Base-by-base conservation (phyloP, 2,329 filamentous ascomycete species). In the Colletotrichum acutatum region DNA sequence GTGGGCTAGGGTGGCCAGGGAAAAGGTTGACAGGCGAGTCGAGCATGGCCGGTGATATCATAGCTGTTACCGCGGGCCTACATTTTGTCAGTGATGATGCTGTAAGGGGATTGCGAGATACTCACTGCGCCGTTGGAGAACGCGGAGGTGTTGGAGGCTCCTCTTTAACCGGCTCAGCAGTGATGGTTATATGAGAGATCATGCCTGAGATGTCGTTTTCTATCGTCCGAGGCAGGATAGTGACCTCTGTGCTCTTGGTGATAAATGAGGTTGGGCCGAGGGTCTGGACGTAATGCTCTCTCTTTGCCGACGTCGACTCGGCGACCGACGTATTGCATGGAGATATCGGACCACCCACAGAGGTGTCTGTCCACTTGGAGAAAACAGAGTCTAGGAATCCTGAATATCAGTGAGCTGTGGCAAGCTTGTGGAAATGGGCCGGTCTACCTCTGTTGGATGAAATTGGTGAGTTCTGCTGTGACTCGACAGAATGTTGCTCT, bases 191-290 rank as follows among this genome's bases (percentile, higher is more conserved):
- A 59, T 84, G 79, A 8, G 80, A 82, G 8, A 82, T 70, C 4
- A 81, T 66, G 19, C 82, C 79, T 60, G 84, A 80, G 14, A 77
- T 76, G 53, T 83, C 79, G 42, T 76, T 78, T 7, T 83, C 81
- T 37, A 78, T 74, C 34, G 78, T 76, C 32, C 80, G 80, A 8
- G 78, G 77, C n/a, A 81, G 80, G 19, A 82, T 76, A 1, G 78
- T 81, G 46, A 84, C 78, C 68, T 85, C 82, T 6, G 83, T 84
- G 12, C 77, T 82, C 73, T 83, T 82, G 5, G 82, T 84, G 56
- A 87, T 78, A 70, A 83, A 85, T 1, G 86, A 87, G 3, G 78
- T 82, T 16, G 82, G 80, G 3, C 82, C 84, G 14, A 86, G 76
- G 9, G 79, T 78, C 71, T 87, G 86, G 16, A 84, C 77, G 22